Conservation (phyloP, 805 yeast species). For the Starmerella riodocensis region DNA sequence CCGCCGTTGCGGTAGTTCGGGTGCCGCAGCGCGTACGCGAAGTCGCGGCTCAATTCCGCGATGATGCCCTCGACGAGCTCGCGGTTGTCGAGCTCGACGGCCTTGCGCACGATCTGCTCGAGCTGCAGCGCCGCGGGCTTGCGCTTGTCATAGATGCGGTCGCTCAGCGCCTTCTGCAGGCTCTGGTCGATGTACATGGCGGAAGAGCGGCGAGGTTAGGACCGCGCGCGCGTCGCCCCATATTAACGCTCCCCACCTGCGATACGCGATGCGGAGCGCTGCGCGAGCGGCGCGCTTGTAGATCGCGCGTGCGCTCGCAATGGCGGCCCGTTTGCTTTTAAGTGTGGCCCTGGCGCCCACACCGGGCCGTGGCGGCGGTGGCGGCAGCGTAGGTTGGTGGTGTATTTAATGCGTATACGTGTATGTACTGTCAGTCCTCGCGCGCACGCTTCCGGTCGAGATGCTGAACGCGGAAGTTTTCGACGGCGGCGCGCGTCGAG, state of each 20-base stretch:
- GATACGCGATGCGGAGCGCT: too few relatives aligned
- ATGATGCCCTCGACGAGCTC: conserved; percentile 49
- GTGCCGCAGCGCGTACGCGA: conserved; percentile 71
- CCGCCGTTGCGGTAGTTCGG: conserved; percentile 91
- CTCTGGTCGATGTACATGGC: conserved; percentile 41
- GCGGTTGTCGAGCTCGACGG: conserved; percentile 46
- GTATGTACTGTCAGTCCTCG: too few relatives aligned
- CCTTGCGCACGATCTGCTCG: conserved; percentile 63
- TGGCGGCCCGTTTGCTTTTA: too few relatives aligned
- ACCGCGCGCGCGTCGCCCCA: too few relatives aligned
- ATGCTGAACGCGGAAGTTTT: not conserved
- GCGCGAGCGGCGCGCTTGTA: too few relatives aligned
- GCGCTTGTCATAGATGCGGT: conserved; percentile 63
- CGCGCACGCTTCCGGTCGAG: not conserved
- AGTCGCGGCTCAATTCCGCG: conserved; percentile 61
- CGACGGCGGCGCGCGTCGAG: not conserved
- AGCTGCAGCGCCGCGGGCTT: conserved; percentile 53
- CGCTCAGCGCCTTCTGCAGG: conserved; percentile 54
- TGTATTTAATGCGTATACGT: too few relatives aligned
- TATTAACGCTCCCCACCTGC: too few relatives aligned
- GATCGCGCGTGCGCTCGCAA: too few relatives aligned
- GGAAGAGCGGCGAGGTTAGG: too few relatives aligned
- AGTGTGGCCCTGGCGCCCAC: too few relatives aligned
- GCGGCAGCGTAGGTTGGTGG: too few relatives aligned
- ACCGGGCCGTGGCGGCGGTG: too few relatives aligned